Conservation (phyloP, 768 basidiomycete genomes). For the Boletus reticuloceps region DNA sequence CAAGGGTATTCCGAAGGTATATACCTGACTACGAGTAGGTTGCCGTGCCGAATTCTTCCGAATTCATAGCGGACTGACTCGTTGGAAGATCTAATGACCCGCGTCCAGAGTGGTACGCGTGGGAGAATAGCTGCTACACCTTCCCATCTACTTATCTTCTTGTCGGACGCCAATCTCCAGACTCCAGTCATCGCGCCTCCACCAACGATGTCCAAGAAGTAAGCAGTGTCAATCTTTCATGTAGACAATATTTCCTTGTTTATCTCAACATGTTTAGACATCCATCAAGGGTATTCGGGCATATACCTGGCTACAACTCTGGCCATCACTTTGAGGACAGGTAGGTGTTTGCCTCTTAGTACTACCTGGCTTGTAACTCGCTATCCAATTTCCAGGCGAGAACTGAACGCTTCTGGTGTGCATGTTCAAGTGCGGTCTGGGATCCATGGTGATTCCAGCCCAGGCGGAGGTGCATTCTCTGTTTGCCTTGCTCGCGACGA, state of each 20-base stretch:
- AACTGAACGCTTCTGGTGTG: not conserved
- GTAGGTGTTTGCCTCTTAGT: not conserved
- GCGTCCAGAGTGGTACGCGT: not conserved
- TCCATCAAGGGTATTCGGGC: not conserved
- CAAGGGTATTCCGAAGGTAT: conserved; percentile 13
- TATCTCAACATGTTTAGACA: not conserved
- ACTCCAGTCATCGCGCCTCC: no score
- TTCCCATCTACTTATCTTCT: no score
- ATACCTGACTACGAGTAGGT: conserved; percentile 14
- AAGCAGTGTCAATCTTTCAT: no score
- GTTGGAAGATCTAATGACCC: no score
- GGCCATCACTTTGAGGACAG: not conserved
- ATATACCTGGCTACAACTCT: not conserved
- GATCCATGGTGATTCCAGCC: not conserved
- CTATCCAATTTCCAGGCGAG: not conserved
- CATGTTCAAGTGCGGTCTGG: not conserved
- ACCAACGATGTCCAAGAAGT: no score
- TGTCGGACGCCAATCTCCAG: no score
- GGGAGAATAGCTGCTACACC: not conserved
- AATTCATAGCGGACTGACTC: no score
- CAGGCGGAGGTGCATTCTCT: not conserved
- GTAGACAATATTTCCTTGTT: no score
- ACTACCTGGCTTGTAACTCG: not conserved
- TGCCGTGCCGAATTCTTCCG: no score
- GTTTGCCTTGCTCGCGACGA: not conserved